These are phyloP conservation scores for Fusarium luffae DNA, from an alignment of 2,329 filamentous ascomycete species.

Conservation along the genomic window DNA sequence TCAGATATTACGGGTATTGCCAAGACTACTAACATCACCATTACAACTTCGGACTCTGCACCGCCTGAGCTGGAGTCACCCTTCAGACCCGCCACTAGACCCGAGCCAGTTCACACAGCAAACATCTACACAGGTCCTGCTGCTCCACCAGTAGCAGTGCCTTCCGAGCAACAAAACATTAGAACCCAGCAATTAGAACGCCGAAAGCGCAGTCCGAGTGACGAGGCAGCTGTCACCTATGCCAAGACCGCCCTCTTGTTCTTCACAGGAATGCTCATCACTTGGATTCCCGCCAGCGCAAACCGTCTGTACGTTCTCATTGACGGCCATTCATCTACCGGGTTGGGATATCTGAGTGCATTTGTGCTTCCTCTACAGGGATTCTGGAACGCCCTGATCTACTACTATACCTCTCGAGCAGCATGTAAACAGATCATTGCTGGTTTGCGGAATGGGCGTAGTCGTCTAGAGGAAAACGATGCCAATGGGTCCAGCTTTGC, in stretches of 20 bases:
- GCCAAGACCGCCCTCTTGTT: slow-evolving; percentile 12
- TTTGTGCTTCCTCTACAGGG: slow-evolving; percentile 5
- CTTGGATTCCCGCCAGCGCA: slow-evolving; percentile 13
- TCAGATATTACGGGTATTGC: background rate
- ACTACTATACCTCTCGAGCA: slow-evolving; percentile 17
- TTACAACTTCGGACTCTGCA: background rate
- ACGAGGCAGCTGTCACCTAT: slow-evolving; percentile 12
- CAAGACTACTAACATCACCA: slow-evolving; percentile 11
- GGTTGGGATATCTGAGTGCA: slow-evolving; percentile 3
- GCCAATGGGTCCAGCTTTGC: slow-evolving; percentile 13
- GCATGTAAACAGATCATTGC: background rate
- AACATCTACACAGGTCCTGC: background rate
- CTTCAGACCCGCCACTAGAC: background rate
- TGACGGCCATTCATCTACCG: background rate
- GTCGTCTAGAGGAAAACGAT: background rate
- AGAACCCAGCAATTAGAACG: background rate
- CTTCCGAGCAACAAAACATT: background rate
- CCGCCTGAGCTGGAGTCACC: background rate
- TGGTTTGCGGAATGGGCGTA: too few relatives aligned
- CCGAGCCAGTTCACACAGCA: slow-evolving; percentile 8
- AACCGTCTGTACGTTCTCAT: slow-evolving; percentile 20
- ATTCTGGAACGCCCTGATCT: slow-evolving; percentile 19
- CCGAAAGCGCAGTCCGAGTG: background rate
- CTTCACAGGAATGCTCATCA: slow-evolving; percentile 10
- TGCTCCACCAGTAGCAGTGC: background rate